Evolutionary conservation across 768 basidiomycete genomes (phyloP), one percentile per base, ranked within the genome.

Genomic region (Fibroporia radiculosa): DNA sequence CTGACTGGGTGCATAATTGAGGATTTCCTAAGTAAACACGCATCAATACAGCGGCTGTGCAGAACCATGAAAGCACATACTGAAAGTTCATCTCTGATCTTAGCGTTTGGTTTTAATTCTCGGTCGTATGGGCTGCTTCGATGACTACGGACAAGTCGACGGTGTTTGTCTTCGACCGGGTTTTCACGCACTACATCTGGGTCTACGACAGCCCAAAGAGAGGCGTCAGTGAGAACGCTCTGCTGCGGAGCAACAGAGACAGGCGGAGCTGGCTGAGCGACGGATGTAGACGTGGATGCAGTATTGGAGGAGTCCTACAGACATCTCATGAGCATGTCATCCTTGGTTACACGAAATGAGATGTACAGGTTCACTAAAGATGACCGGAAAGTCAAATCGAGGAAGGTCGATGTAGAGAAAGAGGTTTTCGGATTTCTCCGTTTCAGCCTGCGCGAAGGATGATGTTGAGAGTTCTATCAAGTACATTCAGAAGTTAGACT

Each of bases 391-490:
- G 60, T 98, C 95, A 59, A 98, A 99, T 27, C 91, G 78, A 1
- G 93, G 96, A 20, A 98, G 62, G 66, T 98, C 96, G 34, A 98
- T 82, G 62, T 98, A 98, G 10, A 98, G 75, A 62, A 89, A 98
- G n/a, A 98, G 70, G 55, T 91, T 88, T 47, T 93, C 82, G 1
- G 93, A 95, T 62, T 92, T 93, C 52, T 82, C 82, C 0, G 91
- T 81, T 64, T 96, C 93, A 5, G 82, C 82, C 91, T 97, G 51
- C 0, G 22, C 4, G 3, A 25, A 19, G 5, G 12, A 19, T 6
- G 25, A 24, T 24, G 37, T 7, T 19, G 4, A 31, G 14, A 31
- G 4, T 18, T 18, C 6, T 35, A 6, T 32, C 22, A 6, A 24
- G 35, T n/a, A 11, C 25, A 13, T 12, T 11, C 12, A 18, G 16